Evolutionary conservation across 2,329 filamentous ascomycete genomes (phyloP).

Genomic region (Aspergillus ochraceoroseus): DNA sequence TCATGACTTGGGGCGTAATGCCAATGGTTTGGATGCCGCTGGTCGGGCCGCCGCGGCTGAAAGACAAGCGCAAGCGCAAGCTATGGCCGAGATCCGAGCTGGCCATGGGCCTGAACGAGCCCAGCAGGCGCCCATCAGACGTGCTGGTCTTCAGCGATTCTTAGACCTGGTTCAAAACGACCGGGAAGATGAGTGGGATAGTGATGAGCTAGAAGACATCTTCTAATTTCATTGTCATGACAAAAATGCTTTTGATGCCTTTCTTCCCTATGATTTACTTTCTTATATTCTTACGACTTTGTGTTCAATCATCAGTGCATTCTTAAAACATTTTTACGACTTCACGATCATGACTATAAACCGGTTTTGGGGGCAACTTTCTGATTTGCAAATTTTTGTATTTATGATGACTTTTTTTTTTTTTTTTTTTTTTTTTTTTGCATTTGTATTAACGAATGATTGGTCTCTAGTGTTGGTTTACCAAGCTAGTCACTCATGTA

Average conservation of each 20-base stretch:
- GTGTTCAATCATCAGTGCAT: background rate
- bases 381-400: constrained; percentile 3
- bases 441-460: constrained; percentile 12
- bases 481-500: constrained; percentile 8
- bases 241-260: no score
- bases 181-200: constrained; percentile 57
- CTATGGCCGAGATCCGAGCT: constrained; percentile 36
- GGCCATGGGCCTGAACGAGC: constrained; percentile 22
- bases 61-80: constrained; percentile 36
- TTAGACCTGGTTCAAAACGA: constrained; percentile 50
- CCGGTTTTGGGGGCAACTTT: constrained; percentile 5
- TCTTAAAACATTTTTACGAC: constrained; percentile 5
- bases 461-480: constrained; percentile 2
- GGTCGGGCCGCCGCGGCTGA: constrained; percentile 38
- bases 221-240: constrained; percentile 24
- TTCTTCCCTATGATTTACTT: background rate
- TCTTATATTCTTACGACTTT: background rate
- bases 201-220: constrained; percentile 51
- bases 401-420: constrained; percentile 6
- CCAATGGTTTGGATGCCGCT: constrained; percentile 29
- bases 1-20: constrained; percentile 27
- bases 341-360: constrained; percentile 11
- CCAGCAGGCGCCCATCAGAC: constrained; percentile 18
- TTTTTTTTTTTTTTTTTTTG: background rate
- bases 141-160: constrained; percentile 48